These are phyloP conservation scores for Aspergillus japonicus DNA, from an alignment of 2,329 filamentous ascomycete genomes.

Conservation along the genomic window DNA sequence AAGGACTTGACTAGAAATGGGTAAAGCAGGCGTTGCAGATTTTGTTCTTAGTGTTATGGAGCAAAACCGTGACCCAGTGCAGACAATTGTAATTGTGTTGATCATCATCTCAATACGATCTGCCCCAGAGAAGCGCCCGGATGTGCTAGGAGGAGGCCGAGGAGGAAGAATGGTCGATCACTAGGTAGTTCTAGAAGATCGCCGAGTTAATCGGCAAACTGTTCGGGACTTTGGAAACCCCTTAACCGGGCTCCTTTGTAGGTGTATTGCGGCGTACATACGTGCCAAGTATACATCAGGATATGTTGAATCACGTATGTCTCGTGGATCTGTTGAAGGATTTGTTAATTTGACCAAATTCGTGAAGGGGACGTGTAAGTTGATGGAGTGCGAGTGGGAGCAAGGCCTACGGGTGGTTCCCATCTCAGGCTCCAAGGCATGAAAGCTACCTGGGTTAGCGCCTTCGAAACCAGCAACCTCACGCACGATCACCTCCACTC, in stretches of 20 bases:
- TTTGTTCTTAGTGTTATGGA: not conserved
- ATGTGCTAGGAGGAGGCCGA: not conserved
- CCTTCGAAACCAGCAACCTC: not conserved
- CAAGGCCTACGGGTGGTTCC: too few relatives aligned
- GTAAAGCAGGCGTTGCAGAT: not conserved
- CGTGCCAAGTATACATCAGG: too few relatives aligned
- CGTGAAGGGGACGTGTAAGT: too few relatives aligned
- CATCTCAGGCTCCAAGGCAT: too few relatives aligned
- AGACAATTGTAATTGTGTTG: not conserved
- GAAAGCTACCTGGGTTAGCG: not conserved
- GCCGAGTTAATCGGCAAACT: not conserved
- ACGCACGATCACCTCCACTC: not conserved
- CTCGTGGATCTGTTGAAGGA: too few relatives aligned
- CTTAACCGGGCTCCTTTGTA: not conserved
- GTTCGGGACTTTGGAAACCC: not conserved
- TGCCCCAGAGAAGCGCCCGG: not conserved
- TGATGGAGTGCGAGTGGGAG: too few relatives aligned
- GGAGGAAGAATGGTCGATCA: not conserved
- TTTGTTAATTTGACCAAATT: too few relatives aligned
- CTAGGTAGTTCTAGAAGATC: not conserved
- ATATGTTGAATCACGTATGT: too few relatives aligned
- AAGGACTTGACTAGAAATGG: not conserved
- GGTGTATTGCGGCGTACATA: too few relatives aligned
- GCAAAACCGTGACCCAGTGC: not conserved
- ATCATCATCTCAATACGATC: conserved; percentile 3